Evolutionary conservation across 345 rosid species (phyloP), one percentile per base, ranked within the genome.

Genomic region (Camelina laxa): DNA sequence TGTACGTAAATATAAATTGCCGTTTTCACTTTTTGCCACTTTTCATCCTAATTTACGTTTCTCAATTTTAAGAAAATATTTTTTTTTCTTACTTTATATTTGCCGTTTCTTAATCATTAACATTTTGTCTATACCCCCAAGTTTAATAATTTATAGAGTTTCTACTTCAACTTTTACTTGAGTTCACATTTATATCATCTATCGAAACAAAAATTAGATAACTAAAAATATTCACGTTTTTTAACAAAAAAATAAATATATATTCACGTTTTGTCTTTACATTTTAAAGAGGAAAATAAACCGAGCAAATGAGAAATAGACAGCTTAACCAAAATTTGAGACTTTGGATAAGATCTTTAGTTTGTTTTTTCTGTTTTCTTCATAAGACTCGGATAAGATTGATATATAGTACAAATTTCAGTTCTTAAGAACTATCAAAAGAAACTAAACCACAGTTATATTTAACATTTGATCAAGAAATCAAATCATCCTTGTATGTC

Each of bases 101-200:
- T 30, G 57, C 70, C 77, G 77, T 73, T 60, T 60, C 63, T 60
- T 47, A 60, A 42, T 75, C 64, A 51, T 53, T 68, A 67, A 44
- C 39, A 60, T 75, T 75, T 68, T 53, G 24, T 51, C 47, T 53
- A 57, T 67, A 60, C 22, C 5, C 15, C 50, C 51, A 20, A 60
- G 27, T 67, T 67, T 30, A 59, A 36, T 71, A 39, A 39, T 6
- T 65, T 30, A 15, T 22, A 27, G 67, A 15, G 65, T 33, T 35
- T 58, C 50, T 48, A 14, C 38, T 65, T 48, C 48, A 39, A 45
- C 0, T 58, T 59, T 59, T 75, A 17, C 44, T 24, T n/a, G 44
- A 60, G 19, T 27, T 39, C 33, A 60, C 62, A 31, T 36, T 67
- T 60, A 31, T 51, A 50, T 39, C 47, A 51, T 27, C 16, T 33